A percentile compares a stretch with the other conserved stretches of the same genome.
Conservation (phyloP, 257 asterid genomes). For the Galeopsis tetrahit region DNA sequence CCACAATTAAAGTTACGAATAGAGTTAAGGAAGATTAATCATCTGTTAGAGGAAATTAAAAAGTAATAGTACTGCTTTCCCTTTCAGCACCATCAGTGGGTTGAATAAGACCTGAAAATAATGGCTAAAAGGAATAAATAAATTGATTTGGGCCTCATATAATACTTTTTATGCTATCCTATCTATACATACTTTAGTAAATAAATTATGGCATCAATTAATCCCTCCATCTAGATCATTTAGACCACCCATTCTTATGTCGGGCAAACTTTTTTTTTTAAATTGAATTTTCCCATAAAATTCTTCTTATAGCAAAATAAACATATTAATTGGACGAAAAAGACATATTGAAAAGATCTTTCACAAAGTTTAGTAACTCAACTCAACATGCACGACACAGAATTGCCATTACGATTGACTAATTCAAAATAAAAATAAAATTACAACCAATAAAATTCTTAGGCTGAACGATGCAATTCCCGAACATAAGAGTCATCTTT, state of each 20-base stretch:
- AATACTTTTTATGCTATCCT: background rate
- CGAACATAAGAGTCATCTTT: too few relatives aligned
- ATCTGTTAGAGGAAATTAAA: background rate
- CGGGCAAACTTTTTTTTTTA: too few relatives aligned
- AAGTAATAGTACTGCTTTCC: conserved; percentile 5
- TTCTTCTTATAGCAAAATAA: too few relatives aligned
- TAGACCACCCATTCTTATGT: background rate
- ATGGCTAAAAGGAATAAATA: conserved; percentile 1
- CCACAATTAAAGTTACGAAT: background rate
- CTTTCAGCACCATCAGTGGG: conserved; percentile 1
- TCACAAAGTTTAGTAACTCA: too few relatives aligned
- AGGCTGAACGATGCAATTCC: too few relatives aligned
- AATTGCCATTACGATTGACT: too few relatives aligned
- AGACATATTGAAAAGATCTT: too few relatives aligned
- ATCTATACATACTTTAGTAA: background rate
- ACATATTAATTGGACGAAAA: too few relatives aligned
- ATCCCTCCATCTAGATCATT: background rate
- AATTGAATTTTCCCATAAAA: too few relatives aligned
- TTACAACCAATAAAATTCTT: too few relatives aligned
- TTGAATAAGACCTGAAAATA: conserved; percentile 27
- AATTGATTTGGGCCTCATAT: conserved; percentile 17
- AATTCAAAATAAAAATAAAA: too few relatives aligned
- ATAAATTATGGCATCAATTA: background rate
- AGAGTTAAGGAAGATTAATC: background rate
- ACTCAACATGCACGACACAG: too few relatives aligned